Evolutionary conservation across 2,329 filamentous ascomycete genomes (phyloP).

Genomic region (Ophiocordyceps camponoti-rufipedis): DNA sequence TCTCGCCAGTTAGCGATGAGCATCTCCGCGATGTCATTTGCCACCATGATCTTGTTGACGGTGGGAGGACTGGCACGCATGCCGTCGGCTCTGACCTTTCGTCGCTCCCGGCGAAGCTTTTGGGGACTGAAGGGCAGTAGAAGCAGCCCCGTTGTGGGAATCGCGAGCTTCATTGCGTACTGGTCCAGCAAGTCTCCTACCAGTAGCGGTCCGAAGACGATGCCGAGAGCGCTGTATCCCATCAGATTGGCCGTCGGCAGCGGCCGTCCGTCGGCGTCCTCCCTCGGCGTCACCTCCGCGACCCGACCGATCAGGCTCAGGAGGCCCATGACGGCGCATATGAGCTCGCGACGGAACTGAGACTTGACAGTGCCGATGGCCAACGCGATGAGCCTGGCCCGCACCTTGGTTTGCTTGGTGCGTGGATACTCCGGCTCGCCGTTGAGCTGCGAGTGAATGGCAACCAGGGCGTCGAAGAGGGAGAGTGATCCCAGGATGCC

Average conservation of each 20-base stretch:
- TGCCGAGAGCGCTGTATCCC: constrained; percentile 44
- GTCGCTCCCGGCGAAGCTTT: constrained; percentile 14
- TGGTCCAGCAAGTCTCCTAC: constrained; percentile 36
- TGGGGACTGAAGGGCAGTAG: constrained; percentile 24
- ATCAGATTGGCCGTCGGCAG: constrained; percentile 40
- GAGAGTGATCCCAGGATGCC: constrained; percentile 45
- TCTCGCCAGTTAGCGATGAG: constrained; percentile 47
- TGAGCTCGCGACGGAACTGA: constrained; percentile 40
- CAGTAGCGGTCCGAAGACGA: constrained; percentile 47
- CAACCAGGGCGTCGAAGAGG: constrained; percentile 43
- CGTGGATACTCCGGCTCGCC: constrained; percentile 30
- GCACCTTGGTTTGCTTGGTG: constrained; percentile 35
- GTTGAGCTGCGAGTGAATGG: constrained; percentile 37
- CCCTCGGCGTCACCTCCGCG: constrained; percentile 32
- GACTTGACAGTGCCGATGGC: constrained; percentile 42
- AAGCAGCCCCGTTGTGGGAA: constrained; percentile 21
- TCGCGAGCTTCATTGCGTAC: constrained; percentile 27
- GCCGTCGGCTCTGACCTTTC: constrained; percentile 5
- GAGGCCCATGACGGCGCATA: constrained; percentile 49
- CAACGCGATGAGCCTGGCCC: constrained; percentile 47
- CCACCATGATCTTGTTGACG: constrained; percentile 38
- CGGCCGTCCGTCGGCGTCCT: constrained; percentile 31
- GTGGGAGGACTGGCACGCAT: constrained; percentile 8
- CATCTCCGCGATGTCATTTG: constrained; percentile 45
- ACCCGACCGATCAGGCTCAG: constrained; percentile 40